These are phyloP conservation scores for Leccinum barrowsii DNA, from an alignment of 768 basidiomycete genomes.

Conservation along the genomic window DNA sequence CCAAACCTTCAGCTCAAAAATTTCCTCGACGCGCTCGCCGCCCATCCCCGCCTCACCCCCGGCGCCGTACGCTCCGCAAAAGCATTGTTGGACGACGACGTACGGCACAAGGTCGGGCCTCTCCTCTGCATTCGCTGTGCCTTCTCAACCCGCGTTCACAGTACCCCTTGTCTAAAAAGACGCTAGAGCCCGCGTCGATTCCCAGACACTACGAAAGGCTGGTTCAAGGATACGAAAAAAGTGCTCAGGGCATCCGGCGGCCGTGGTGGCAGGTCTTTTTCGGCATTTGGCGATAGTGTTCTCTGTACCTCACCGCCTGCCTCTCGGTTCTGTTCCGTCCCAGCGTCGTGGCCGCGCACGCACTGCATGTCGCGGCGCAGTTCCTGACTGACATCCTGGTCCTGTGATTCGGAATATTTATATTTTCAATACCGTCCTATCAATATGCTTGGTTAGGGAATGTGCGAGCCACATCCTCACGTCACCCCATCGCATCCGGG, in stretches of 20 bases:
- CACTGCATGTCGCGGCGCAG: background rate
- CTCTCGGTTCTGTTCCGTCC: background rate
- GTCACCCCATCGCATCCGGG: background rate
- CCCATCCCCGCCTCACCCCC: slow-evolving; percentile 65
- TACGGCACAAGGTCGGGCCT: slow-evolving; percentile 50
- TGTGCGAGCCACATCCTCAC: background rate
- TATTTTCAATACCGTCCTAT: background rate
- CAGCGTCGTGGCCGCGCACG: background rate
- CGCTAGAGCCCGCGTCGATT: slow-evolving; percentile 63
- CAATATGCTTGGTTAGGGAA: background rate
- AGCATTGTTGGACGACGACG: slow-evolving; percentile 50
- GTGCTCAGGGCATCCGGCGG: slow-evolving; percentile 68
- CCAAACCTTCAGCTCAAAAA: slow-evolving; percentile 70
- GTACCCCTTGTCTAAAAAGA: slow-evolving; percentile 66
- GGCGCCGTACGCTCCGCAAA: slow-evolving; percentile 58
- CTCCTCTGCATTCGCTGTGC: no score
- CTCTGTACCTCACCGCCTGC: background rate
- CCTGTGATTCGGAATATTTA: background rate
- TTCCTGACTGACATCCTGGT: background rate
- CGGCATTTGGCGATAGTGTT: slow-evolving; percentile 51
- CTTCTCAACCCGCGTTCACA: slow-evolving; percentile 30
- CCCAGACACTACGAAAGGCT: slow-evolving; percentile 73
- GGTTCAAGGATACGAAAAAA: slow-evolving; percentile 71
- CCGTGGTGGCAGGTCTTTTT: slow-evolving; percentile 87
- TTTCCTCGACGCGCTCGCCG: slow-evolving; percentile 60